Conservation (phyloP, 2,329 filamentous ascomycete species). For the Aureobasidium mangrovei region DNA sequence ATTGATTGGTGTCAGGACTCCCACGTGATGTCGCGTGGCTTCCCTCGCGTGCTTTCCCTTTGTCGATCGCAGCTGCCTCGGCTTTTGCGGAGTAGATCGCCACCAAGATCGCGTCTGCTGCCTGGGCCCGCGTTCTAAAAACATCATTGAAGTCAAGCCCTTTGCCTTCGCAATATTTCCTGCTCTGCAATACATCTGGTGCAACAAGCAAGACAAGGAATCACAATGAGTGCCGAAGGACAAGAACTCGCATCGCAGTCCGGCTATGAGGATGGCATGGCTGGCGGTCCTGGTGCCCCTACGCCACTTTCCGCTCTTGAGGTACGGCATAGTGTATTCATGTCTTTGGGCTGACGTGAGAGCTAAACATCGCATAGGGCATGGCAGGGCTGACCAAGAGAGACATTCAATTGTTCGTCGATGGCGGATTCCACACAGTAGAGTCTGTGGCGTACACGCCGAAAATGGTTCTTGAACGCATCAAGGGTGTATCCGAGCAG, state of each 20-base stretch:
- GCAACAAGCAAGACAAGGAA: not conserved
- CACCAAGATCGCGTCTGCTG: not conserved
- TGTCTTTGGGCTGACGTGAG: conserved; percentile 12
- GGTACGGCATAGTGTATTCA: conserved; percentile 43
- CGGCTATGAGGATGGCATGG: conserved; percentile 62
- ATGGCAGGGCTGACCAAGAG: conserved; percentile 83
- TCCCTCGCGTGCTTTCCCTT: no score
- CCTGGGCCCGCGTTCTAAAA: not conserved
- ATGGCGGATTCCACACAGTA: conserved; percentile 90
- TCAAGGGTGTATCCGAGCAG: conserved; percentile 96
- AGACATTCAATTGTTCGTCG: conserved; percentile 86
- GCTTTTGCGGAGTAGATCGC: not conserved
- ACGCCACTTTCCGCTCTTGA: conserved; percentile 80
- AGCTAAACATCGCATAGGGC: conserved; percentile 50
- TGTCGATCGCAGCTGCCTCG: not conserved
- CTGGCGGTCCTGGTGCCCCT: conserved; percentile 82
- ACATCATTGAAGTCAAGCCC: conserved; percentile 1
- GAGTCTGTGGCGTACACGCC: conserved; percentile 92
- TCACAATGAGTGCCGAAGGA: conserved; percentile 38
- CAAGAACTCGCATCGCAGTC: conserved; percentile 59
- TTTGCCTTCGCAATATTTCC: not conserved
- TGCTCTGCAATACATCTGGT: not conserved
- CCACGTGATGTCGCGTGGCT: no score
- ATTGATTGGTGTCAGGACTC: no score
- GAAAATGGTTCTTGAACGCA: conserved; percentile 73